phyloP scores from a whole-genome alignment of 1,284 basidiomycete genomes.

The Trametes pubescens region DNA sequence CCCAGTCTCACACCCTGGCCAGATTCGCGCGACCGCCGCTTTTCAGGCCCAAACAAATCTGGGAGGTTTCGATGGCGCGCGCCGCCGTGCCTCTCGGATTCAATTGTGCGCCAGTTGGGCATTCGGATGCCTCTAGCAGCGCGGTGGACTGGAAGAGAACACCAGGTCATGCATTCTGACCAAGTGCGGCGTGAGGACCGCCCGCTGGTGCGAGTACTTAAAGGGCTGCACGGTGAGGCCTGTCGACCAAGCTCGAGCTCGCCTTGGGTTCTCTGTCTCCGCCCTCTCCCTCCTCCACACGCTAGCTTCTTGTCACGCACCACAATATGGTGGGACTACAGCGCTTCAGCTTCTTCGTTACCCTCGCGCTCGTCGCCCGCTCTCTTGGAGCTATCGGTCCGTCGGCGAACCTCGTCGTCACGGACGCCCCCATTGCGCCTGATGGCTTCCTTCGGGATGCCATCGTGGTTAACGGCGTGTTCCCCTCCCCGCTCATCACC shows the following conservation, averaged over 20 bases:
- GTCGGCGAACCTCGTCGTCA: conserved; percentile 31
- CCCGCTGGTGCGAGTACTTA: neutral
- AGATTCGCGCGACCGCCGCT: conserved; percentile 17
- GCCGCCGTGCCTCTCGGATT: conserved; percentile 4
- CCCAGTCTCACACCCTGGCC: neutral
- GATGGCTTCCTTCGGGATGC: conserved; percentile 38
- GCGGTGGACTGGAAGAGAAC: neutral
- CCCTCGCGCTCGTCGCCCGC: conserved; percentile 13
- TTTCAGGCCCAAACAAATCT: conserved; percentile 14
- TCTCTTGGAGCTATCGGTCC: conserved; percentile 26
- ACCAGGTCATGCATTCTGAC: neutral
- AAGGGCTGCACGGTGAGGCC: neutral
- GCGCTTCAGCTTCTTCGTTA: conserved; percentile 5
- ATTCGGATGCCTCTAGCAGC: neutral
- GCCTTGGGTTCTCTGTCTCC: neutral
- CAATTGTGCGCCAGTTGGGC: neutral
- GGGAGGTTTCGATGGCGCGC: neutral
- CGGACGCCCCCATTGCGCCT: conserved; percentile 32
- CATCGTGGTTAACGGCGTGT: conserved; percentile 37
- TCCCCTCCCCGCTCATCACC: conserved; percentile 40
- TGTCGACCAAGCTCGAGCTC: neutral
- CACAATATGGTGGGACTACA: neutral
- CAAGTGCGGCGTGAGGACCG: no score
- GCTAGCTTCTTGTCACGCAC: neutral
- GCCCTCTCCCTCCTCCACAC: neutral